Percentiles rank a stretch among this genome's conserved stretches.
Conservation (phyloP, 2,329 filamentous ascomycete genomes). For the Coniosporium tulheliwenetii region DNA sequence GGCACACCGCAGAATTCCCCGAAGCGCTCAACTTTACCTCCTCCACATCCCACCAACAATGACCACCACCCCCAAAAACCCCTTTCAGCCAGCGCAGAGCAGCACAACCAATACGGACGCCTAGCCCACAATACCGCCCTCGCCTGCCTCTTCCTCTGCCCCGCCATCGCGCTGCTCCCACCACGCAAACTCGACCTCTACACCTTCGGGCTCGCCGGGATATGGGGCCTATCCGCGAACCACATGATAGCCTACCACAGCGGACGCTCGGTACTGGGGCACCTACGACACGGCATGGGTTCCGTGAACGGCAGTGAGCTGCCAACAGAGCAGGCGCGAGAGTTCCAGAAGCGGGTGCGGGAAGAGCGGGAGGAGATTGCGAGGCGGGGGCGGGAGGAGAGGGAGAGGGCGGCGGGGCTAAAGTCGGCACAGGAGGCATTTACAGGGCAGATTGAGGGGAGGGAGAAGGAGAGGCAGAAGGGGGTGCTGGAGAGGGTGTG, state of each 20-base stretch:
- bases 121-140: conserved; percentile 31
- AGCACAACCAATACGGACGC: conserved; percentile 10
- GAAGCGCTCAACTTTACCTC: no score
- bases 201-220: conserved; percentile 36
- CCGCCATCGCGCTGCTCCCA: conserved; percentile 38
- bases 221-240: conserved; percentile 33
- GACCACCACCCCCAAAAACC: background rate
- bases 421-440: conserved; percentile 19
- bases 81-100: conserved; percentile 2
- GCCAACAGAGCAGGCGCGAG: conserved; percentile 20
- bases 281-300: conserved; percentile 7
- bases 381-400: no score
- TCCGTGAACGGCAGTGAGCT: conserved; percentile 7
- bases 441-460: conserved; percentile 7
- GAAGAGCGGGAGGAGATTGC: conserved; percentile 18
- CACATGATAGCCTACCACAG: conserved; percentile 28
- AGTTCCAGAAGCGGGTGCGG: conserved; percentile 18
- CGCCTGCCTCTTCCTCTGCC: conserved; percentile 34
- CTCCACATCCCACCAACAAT: no score
- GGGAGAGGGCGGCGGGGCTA: conserved; percentile 4
- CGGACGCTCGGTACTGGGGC: conserved; percentile 19
- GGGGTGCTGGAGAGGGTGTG: conserved; percentile 17
- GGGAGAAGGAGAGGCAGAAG: conserved; percentile 7
- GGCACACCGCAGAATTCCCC: no score
- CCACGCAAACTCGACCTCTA: conserved; percentile 48